phyloP scores from a whole-genome alignment of 192 early-diverging fungal species.

The Phlyctochytrium bullatum region DNA sequence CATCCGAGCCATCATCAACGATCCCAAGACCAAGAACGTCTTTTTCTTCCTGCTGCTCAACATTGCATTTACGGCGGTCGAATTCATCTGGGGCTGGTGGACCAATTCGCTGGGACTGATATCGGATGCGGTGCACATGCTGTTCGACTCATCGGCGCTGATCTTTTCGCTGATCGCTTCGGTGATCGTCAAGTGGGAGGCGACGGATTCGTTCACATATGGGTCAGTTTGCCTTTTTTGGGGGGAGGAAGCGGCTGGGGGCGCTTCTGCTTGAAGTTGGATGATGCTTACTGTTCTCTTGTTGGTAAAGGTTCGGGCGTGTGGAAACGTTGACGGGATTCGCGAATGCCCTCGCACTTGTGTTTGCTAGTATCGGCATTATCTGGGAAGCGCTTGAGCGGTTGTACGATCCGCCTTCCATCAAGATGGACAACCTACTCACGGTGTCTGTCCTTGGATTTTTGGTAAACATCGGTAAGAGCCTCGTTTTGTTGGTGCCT shows the following conservation, averaged over 20 bases:
- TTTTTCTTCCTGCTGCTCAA: conserved; percentile 93
- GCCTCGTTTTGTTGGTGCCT: conserved; percentile 11
- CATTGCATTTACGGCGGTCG: conserved; percentile 88
- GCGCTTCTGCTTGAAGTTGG: too few species aligned
- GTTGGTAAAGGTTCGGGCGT: conserved; percentile 82
- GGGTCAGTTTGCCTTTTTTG: conserved; percentile 43
- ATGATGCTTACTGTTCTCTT: too few species aligned
- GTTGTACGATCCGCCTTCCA: conserved; percentile 78
- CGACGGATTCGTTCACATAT: conserved; percentile 75
- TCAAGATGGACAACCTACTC: conserved; percentile 81
- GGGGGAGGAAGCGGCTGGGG: background rate
- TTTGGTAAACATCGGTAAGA: conserved; percentile 74
- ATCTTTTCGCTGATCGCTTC: conserved; percentile 83
- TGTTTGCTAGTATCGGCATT: conserved; percentile 86
- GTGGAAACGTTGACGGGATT: conserved; percentile 93
- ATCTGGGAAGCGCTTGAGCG: conserved; percentile 89
- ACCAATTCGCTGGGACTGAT: conserved; percentile 77
- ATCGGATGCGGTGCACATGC: conserved; percentile 97
- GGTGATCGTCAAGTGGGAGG: conserved; percentile 88
- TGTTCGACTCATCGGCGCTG: conserved; percentile 93
- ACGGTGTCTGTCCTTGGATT: conserved; percentile 87
- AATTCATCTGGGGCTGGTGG: conserved; percentile 58
- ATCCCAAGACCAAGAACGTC: conserved; percentile 83
- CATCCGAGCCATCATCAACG: conserved; percentile 53
- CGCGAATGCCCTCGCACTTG: conserved; percentile 86